These are phyloP conservation scores for Colletotrichum scovillei DNA, from an alignment of 2,329 filamentous ascomycete genomes.

Conservation along the genomic window DNA sequence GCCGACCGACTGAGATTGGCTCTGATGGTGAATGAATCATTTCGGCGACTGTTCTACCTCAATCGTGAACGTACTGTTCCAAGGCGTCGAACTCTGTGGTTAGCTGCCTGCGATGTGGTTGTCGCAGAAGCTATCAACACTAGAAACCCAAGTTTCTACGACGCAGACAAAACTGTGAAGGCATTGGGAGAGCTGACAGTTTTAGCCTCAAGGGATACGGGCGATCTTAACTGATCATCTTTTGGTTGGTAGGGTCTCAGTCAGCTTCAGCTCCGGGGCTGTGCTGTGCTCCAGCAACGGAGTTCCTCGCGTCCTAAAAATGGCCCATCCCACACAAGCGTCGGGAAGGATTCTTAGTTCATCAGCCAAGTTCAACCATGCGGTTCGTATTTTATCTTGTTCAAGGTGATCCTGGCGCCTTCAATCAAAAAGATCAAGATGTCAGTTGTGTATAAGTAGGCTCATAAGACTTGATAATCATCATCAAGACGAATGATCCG, in stretches of 20 bases:
- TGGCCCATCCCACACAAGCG: neutral
- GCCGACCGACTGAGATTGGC: neutral
- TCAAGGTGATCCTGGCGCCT: neutral
- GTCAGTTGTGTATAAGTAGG: neutral
- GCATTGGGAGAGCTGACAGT: neutral
- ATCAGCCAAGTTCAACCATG: neutral
- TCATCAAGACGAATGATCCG: neutral
- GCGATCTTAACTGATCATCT: neutral
- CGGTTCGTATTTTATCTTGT: neutral
- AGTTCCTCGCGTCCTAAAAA: conserved; percentile 7
- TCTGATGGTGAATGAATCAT: neutral
- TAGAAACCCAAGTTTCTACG: neutral
- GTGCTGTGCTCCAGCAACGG: neutral
- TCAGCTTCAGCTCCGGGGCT: neutral
- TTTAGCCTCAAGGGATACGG: neutral
- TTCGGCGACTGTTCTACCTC: neutral
- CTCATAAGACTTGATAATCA: too few relatives aligned
- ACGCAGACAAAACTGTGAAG: too few relatives aligned
- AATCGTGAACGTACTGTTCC: too few relatives aligned
- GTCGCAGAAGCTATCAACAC: neutral
- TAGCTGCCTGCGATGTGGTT: neutral
- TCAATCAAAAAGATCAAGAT: neutral
- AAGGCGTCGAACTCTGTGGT: too few relatives aligned
- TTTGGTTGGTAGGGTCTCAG: neutral
- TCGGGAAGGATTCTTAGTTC: neutral